Percentiles rank a stretch among this genome's conserved stretches.
Evolutionary conservation across 192 early-diverging fungal genomes (phyloP).

Genomic region (Dispira parvispora): DNA sequence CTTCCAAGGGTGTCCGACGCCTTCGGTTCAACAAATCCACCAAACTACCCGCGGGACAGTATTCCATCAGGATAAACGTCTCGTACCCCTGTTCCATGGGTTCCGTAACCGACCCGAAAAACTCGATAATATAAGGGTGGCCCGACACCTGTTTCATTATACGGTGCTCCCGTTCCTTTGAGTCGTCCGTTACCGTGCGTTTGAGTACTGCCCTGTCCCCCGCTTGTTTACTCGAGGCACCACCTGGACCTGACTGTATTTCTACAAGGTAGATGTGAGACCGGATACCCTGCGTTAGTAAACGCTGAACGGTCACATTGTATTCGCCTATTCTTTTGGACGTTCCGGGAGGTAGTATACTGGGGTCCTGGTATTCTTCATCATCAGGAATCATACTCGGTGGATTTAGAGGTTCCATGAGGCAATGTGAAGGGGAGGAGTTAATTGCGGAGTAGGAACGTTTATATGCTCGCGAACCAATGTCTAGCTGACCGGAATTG

Average conservation of each 20-base stretch:
- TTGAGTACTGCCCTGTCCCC: conserved; percentile 60
- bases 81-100: conserved; percentile 46
- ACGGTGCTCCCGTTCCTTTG: conserved; percentile 54
- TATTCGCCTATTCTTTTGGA: background rate
- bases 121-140: conserved; percentile 69
- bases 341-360: background rate
- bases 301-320: background rate
- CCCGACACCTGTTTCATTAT: conserved; percentile 60
- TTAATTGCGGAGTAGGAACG: too few relatives aligned
- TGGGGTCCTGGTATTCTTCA: background rate
- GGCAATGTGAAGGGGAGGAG: too few relatives aligned
- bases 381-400: background rate
- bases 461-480: too few relatives aligned
- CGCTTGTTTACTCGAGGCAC: conserved; percentile 12
- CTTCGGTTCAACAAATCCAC: conserved; percentile 78
- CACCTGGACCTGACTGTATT: conserved; percentile 13
- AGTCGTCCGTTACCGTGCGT: conserved; percentile 53
- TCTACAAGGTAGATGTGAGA: conserved; percentile 79
- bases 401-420: too few relatives aligned
- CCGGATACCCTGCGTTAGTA: conserved; percentile 44
- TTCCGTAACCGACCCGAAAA: conserved; percentile 51
- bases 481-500: too few relatives aligned
- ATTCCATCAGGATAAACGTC: conserved; percentile 81
- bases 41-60: conserved; percentile 52
- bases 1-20: conserved; percentile 50